Conservation (phyloP, 148 eudicot species). For the Dianthus caryophyllus region DNA sequence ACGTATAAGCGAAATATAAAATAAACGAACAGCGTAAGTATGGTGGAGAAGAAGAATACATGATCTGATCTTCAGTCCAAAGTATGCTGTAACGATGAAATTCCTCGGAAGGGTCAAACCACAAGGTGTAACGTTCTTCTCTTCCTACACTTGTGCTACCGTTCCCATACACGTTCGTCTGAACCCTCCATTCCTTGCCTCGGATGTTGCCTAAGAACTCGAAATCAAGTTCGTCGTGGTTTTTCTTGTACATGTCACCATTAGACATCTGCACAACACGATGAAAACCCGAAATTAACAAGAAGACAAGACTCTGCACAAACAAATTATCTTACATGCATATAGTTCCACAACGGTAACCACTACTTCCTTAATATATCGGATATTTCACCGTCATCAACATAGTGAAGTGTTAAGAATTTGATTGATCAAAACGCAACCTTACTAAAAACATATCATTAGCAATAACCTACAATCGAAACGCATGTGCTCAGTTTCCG, state of each 20-base stretch:
- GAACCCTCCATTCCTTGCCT: conserved; percentile 90
- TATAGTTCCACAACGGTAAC: not conserved
- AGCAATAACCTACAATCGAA: no score
- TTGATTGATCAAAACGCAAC: no score
- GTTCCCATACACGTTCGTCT: conserved; percentile 86
- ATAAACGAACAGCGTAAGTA: not conserved
- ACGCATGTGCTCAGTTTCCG: not conserved
- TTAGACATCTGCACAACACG: conserved; percentile 70
- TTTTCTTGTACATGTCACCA: conserved; percentile 69
- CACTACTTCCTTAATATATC: not conserved
- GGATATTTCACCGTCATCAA: no score
- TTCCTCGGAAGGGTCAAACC: conserved; percentile 94
- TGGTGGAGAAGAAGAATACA: conserved; percentile 34
- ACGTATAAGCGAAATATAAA: conserved; percentile 14
- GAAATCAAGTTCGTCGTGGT: conserved; percentile 83
- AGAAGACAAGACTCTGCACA: not conserved
- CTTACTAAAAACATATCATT: not conserved
- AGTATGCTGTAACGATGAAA: conserved; percentile 79
- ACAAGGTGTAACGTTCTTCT: conserved; percentile 81
- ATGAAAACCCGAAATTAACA: not conserved
- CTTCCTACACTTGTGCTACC: conserved; percentile 83
- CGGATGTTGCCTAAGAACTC: conserved; percentile 91
- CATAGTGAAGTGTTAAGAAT: no score
- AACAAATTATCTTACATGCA: not conserved
- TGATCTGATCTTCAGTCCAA: conserved; percentile 70